These are phyloP conservation scores for Nymphaea thermarum DNA, from an alignment of 164 flowering plant genomes.

Conservation along the genomic window DNA sequence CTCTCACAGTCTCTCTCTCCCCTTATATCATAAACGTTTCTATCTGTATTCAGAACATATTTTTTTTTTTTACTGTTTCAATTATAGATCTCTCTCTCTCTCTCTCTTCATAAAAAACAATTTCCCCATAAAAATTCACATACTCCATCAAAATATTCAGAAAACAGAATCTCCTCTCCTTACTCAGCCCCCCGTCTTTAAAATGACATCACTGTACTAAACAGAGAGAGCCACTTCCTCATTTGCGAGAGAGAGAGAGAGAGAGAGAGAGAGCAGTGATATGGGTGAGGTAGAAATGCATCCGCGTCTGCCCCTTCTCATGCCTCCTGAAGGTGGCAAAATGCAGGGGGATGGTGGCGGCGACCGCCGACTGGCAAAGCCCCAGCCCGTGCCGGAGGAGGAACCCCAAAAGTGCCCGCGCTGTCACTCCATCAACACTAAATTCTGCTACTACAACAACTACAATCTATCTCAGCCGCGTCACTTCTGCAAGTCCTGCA, in stretches of 20 bases:
- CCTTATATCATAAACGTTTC: not conserved
- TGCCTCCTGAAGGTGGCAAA: not conserved
- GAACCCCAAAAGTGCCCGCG: constrained; percentile 50
- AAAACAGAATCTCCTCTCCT: not conserved
- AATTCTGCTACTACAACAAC: constrained; percentile 75
- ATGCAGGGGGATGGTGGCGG: constrained; percentile 4
- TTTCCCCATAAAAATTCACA: not conserved
- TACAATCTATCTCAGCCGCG: constrained; percentile 66
- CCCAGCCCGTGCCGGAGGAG: constrained; percentile 10
- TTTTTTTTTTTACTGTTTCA: not conserved
- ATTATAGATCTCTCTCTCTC: no score
- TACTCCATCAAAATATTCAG: not conserved
- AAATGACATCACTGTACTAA: not conserved
- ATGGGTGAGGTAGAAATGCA: not conserved
- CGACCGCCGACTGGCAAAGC: constrained; percentile 11
- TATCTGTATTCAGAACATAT: no score
- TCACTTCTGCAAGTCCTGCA: constrained; percentile 54
- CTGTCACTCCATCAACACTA: constrained; percentile 51
- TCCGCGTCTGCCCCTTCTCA: not conserved
- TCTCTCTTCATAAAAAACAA: no score
- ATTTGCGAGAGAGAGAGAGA: not conserved
- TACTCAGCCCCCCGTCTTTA: not conserved
- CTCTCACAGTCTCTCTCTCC: constrained; percentile 6
- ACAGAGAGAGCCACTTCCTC: not conserved
- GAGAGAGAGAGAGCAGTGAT: not conserved